Conservation (phyloP, 2,329 filamentous ascomycete species). For the Ceratocystis variospora region DNA sequence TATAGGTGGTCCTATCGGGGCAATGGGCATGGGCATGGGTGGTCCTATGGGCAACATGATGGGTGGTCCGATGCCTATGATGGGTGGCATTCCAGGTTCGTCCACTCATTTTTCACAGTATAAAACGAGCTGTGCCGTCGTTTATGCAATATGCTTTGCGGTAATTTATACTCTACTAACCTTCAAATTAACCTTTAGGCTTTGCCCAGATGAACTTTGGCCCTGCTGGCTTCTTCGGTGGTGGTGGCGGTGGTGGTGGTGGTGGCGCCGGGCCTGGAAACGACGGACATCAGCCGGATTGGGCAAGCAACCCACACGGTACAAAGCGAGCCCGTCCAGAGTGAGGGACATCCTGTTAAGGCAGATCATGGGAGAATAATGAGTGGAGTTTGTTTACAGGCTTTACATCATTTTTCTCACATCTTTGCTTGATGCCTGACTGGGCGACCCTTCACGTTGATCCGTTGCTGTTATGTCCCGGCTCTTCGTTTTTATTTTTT, state of each 20-base stretch:
- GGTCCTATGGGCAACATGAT: constrained; percentile 25
- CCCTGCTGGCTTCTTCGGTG: constrained; percentile 52
- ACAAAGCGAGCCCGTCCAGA: constrained; percentile 68
- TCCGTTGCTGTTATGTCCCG: too few relatives aligned
- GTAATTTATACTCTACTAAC: not conserved
- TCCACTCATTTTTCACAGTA: not conserved
- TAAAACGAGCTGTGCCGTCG: too few relatives aligned
- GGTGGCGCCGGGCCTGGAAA: constrained; percentile 41
- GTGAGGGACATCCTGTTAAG: constrained; percentile 24
- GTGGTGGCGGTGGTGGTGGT: constrained; percentile 24
- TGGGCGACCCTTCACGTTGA: too few relatives aligned
- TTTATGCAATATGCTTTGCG: too few relatives aligned
- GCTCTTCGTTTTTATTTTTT: too few relatives aligned
- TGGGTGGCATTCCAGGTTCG: constrained; percentile 31
- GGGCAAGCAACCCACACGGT: constrained; percentile 57
- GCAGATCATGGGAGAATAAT: too few relatives aligned
- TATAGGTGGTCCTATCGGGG: constrained; percentile 36
- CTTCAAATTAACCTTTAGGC: constrained; percentile 21
- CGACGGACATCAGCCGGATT: constrained; percentile 25
- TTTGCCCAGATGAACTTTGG: constrained; percentile 55
- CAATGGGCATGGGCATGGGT: constrained; percentile 7
- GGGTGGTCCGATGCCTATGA: constrained; percentile 36
- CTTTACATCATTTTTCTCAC: too few relatives aligned
- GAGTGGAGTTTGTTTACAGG: too few relatives aligned
- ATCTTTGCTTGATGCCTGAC: too few relatives aligned